Evolutionary conservation across 768 basidiomycete genomes (phyloP).

Genomic region (Leccinellum luteum): DNA sequence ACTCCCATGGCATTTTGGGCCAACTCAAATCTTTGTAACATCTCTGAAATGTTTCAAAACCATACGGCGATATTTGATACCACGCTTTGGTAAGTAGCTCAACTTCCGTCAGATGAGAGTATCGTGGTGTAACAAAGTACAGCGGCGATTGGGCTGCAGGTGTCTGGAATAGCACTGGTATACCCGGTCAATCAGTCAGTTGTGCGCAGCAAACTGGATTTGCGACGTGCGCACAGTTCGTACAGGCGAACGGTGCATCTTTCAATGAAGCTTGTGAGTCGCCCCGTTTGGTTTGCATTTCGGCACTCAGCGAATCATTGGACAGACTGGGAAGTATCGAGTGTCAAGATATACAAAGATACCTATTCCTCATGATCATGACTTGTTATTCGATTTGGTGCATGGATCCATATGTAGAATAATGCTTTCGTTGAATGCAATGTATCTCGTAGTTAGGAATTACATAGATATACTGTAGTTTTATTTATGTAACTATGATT

Average conservation of each 20-base stretch:
- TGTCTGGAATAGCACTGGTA: slow-evolving; percentile 71
- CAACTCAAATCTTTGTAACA: slow-evolving; percentile 61
- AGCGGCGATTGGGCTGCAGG: slow-evolving; percentile 89
- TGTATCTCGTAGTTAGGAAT: slow-evolving; percentile 21
- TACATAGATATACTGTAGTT: slow-evolving; percentile 16
- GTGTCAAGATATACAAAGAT: slow-evolving; percentile 69
- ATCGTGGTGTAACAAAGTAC: slow-evolving; percentile 7
- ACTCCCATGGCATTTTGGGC: slow-evolving; percentile 78
- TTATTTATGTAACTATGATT: slow-evolving; percentile 7
- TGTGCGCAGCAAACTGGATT: slow-evolving; percentile 83
- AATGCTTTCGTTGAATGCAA: not conserved
- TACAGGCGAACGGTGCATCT: slow-evolving; percentile 66
- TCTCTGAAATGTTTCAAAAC: slow-evolving; percentile 73
- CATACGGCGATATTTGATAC: slow-evolving; percentile 84
- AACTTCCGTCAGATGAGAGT: not conserved
- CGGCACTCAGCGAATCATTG: slow-evolving; percentile 2
- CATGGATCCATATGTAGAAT: slow-evolving; percentile 12
- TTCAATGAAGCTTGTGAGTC: slow-evolving; percentile 77
- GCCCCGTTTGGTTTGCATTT: slow-evolving; percentile 1
- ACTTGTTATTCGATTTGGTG: not conserved
- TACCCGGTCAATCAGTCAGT: slow-evolving; percentile 83
- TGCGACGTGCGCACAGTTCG: slow-evolving; percentile 76
- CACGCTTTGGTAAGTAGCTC: slow-evolving; percentile 62
- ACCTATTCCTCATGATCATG: slow-evolving; percentile 21
- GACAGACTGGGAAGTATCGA: slow-evolving; percentile 79